These are phyloP conservation scores for Pholiota adiposa DNA, from an alignment of 1,284 basidiomycete species.

Conservation along the genomic window DNA sequence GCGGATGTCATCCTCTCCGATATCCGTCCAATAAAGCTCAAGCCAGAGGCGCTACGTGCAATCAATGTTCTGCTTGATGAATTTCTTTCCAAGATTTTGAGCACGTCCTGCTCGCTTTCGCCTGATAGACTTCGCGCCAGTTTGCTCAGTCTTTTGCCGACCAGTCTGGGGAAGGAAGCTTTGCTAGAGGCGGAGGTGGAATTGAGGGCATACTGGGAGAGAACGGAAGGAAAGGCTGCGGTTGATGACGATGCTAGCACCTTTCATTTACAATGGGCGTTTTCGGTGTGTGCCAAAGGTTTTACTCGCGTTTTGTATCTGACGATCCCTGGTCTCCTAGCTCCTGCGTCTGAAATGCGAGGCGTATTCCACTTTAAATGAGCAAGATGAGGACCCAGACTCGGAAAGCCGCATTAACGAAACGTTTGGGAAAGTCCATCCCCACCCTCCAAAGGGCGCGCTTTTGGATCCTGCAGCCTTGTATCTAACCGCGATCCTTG, in stretches of 20 bases:
- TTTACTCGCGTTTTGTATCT: background rate
- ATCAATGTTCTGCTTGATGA: constrained; percentile 91
- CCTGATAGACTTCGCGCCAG: constrained; percentile 78
- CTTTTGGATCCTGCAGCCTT: constrained; percentile 84
- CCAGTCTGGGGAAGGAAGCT: constrained; percentile 84
- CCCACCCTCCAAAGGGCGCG: constrained; percentile 53
- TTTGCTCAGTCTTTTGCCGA: constrained; percentile 75
- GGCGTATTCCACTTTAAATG: constrained; percentile 83
- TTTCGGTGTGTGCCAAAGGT: constrained; percentile 58
- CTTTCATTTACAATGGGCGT: constrained; percentile 74
- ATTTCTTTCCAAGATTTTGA: constrained; percentile 76
- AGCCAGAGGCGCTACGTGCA: constrained; percentile 69
- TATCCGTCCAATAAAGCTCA: constrained; percentile 86
- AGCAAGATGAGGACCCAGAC: constrained; percentile 74
- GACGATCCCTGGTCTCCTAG: constrained; percentile 37
- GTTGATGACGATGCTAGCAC: constrained; percentile 51
- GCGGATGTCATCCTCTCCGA: constrained; percentile 91
- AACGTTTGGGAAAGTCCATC: constrained; percentile 50
- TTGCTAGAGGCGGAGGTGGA: constrained; percentile 93
- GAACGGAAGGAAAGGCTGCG: constrained; percentile 49
- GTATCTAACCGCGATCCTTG: constrained; percentile 91
- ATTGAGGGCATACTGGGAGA: constrained; percentile 83
- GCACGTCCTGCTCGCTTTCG: constrained; percentile 71
- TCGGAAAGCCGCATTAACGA: constrained; percentile 66
- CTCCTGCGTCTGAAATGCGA: constrained; percentile 82